Conservation (phyloP, 257 asterid genomes). For the Solanum habrochaites region DNA sequence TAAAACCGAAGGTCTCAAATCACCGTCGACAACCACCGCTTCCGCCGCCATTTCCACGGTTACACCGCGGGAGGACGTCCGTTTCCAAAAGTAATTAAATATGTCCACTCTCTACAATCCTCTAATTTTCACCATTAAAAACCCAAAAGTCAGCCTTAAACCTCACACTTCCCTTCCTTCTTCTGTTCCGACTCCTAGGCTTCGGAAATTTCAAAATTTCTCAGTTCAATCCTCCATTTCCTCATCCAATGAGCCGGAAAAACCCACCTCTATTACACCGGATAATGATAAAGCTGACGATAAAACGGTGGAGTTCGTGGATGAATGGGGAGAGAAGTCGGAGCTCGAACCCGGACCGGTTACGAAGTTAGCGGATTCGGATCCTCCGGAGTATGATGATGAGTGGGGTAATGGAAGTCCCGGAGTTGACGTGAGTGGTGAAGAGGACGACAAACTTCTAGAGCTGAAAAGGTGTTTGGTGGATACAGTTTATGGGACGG, state of each 20-base stretch:
- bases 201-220: neutral
- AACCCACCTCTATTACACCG: neutral
- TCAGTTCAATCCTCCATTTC: constrained; percentile 1
- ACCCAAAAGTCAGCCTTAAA: neutral
- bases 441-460: constrained; percentile 26
- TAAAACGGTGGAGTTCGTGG: constrained; percentile 18
- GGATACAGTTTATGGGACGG: constrained; percentile 75
- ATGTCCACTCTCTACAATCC: neutral
- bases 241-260: constrained; percentile 4
- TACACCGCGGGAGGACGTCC: neutral
- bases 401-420: constrained; percentile 71
- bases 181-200: neutral
- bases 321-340: constrained; percentile 85
- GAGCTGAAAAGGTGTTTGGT: constrained; percentile 62
- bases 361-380: constrained; percentile 35
- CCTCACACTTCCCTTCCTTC: neutral
- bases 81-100: neutral
- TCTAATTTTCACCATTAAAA: neutral
- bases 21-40: neutral
- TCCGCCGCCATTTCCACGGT: neutral
- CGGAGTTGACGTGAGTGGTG: constrained; percentile 10
- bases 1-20: neutral
- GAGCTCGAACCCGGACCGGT: constrained; percentile 46
- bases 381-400: constrained; percentile 59
- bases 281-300: neutral